These are phyloP conservation scores for Phellinidium pouzarii DNA, from an alignment of 1,284 basidiomycete species.

Conservation along the genomic window DNA sequence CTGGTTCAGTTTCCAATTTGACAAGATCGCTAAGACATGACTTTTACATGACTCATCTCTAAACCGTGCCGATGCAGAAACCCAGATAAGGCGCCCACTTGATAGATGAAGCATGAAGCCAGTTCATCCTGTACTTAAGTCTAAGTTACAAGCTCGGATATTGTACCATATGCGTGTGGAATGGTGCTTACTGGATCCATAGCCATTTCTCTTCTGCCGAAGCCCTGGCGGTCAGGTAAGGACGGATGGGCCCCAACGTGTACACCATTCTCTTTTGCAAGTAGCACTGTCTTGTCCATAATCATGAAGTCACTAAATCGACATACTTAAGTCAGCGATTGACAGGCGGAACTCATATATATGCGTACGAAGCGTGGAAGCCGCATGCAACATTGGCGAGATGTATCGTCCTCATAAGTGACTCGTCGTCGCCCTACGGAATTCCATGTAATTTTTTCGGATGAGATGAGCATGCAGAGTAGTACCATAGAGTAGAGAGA, in stretches of 20 bases:
- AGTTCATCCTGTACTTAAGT: constrained; percentile 41
- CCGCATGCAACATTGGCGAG: constrained; percentile 60
- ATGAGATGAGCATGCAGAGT: not conserved
- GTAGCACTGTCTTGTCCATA: constrained; percentile 51
- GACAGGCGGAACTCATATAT: not conserved
- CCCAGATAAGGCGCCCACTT: constrained; percentile 51
- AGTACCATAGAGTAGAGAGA: constrained; percentile 42
- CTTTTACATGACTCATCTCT: constrained; percentile 43
- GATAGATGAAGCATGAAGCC: constrained; percentile 51
- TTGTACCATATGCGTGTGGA: not conserved
- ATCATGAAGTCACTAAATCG: constrained; percentile 46
- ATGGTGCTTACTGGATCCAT: constrained; percentile 40
- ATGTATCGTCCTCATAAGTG: constrained; percentile 56
- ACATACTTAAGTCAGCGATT: not conserved
- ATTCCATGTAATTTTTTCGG: not conserved
- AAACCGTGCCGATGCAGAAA: constrained; percentile 47
- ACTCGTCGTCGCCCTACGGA: constrained; percentile 49
- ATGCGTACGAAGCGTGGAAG: constrained; percentile 51
- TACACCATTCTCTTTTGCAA: constrained; percentile 48
- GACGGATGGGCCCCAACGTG: constrained; percentile 56
- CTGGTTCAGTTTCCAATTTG: not conserved
- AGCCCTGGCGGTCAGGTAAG: constrained; percentile 56
- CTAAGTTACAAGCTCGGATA: not conserved
- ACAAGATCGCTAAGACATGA: not conserved
- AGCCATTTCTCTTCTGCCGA: constrained; percentile 55